Evolutionary conservation across 2,329 filamentous ascomycete species (phyloP).

Genomic region (Epichloe coenophiala): DNA sequence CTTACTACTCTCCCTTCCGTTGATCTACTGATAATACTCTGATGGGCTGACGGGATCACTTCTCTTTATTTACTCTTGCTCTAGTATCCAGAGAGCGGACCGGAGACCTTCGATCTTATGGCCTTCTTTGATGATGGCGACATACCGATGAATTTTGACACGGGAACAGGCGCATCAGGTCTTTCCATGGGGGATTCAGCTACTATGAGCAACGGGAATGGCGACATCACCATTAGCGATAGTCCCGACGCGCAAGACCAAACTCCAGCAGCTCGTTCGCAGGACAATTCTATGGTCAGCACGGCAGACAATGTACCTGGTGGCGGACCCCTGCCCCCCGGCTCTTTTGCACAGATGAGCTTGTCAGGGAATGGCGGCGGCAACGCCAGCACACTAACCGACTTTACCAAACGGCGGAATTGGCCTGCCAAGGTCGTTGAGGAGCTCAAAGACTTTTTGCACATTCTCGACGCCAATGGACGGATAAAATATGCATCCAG

Average conservation of each 20-base stretch:
- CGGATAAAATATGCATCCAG: constrained; percentile 78
- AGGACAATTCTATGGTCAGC: constrained; percentile 21
- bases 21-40: neutral
- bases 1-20: neutral
- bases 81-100: constrained; percentile 10
- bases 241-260: constrained; percentile 14
- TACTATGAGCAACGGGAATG: constrained; percentile 11
- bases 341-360: constrained; percentile 21
- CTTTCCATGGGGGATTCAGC: constrained; percentile 10
- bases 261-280: constrained; percentile 12
- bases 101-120: constrained; percentile 27
- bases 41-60: constrained; percentile 1
- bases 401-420: constrained; percentile 49
- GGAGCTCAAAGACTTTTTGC: constrained; percentile 77
- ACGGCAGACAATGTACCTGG: constrained; percentile 25
- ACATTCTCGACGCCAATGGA: constrained; percentile 76
- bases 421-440: constrained; percentile 86
- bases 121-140: constrained; percentile 28
- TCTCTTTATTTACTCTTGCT: neutral
- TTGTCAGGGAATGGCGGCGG: constrained; percentile 12
- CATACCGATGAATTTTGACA: constrained; percentile 31
- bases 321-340: constrained; percentile 27
- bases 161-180: constrained; percentile 13
- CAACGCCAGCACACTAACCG: constrained; percentile 32
- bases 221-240: constrained; percentile 5